These are phyloP conservation scores for Colletotrichum camelliae DNA, from an alignment of 2,329 filamentous ascomycete species.

Conservation along the genomic window DNA sequence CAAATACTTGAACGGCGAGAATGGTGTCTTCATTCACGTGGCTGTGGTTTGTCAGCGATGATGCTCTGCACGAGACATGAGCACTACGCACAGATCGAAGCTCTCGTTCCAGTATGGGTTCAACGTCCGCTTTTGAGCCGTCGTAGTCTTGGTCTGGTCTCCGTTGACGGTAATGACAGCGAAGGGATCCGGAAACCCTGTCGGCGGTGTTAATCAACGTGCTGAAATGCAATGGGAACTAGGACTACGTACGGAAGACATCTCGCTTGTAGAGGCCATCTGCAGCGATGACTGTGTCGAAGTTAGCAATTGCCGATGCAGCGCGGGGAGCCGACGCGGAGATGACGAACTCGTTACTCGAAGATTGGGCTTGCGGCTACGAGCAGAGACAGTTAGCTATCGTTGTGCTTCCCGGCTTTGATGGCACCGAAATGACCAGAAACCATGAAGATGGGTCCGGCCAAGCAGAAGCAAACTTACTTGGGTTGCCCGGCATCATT, in stretches of 20 bases:
- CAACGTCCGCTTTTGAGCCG: conserved; percentile 94
- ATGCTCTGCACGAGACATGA: conserved; percentile 24
- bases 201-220: conserved; percentile 28
- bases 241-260: conserved; percentile 83
- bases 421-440: not conserved
- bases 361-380: conserved; percentile 78
- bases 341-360: conserved; percentile 83
- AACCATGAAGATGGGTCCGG: not conserved
- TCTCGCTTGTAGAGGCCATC: conserved; percentile 99
- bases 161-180: conserved; percentile 96
- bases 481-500: conserved; percentile 40
- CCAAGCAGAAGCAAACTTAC: conserved; percentile 29
- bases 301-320: conserved; percentile 39
- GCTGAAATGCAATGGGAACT: not conserved
- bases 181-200: conserved; percentile 97
- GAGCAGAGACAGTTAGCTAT: not conserved
- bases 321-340: conserved; percentile 21
- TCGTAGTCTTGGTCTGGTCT: conserved; percentile 98
- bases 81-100: conserved; percentile 85
- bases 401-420: not conserved
- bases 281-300: conserved; percentile 85
- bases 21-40: conserved; percentile 94
- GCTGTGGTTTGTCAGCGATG: conserved; percentile 52
- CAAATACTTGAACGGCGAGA: conserved; percentile 96
- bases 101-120: conserved; percentile 99